phyloP scores from a whole-genome alignment of 805 yeast genomes.

The Suhomyces pyralidae region DNA sequence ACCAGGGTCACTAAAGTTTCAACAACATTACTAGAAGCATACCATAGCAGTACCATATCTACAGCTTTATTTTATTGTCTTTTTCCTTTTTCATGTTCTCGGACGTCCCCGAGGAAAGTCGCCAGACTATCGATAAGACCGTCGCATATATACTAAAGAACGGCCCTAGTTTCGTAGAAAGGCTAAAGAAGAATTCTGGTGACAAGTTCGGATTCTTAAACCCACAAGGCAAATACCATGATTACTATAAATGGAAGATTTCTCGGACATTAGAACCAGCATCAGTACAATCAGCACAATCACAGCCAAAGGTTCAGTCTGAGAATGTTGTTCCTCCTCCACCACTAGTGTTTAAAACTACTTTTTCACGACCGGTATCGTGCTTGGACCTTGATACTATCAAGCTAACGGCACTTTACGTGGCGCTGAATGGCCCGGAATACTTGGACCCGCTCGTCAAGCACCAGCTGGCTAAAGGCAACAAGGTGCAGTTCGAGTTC shows the following conservation, averaged over 20 bases:
- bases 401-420: conserved; percentile 67
- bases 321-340: neutral
- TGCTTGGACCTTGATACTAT: conserved; percentile 64
- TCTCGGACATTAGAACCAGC: neutral
- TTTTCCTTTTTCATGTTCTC: neutral
- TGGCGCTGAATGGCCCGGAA: conserved; percentile 55
- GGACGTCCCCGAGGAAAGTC: conserved; percentile 4
- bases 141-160: conserved; percentile 66
- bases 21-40: too few relatives aligned
- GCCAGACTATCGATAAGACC: conserved; percentile 62
- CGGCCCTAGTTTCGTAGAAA: conserved; percentile 62
- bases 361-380: conserved; percentile 43
- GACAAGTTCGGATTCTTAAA: conserved; percentile 64
- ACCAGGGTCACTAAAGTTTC: too few relatives aligned
- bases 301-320: neutral
- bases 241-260: conserved; percentile 53
- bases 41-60: neutral
- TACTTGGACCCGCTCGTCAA: conserved; percentile 32
- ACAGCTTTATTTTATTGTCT: too few relatives aligned
- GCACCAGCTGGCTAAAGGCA: conserved; percentile 35
- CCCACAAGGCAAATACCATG: conserved; percentile 51
- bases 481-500: conserved; percentile 65
- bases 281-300: neutral
- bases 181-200: conserved; percentile 46
- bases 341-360: conserved; percentile 8